Evolutionary conservation across 306 rosid genomes (phyloP).

Genomic region (Quillaja saponaria): DNA sequence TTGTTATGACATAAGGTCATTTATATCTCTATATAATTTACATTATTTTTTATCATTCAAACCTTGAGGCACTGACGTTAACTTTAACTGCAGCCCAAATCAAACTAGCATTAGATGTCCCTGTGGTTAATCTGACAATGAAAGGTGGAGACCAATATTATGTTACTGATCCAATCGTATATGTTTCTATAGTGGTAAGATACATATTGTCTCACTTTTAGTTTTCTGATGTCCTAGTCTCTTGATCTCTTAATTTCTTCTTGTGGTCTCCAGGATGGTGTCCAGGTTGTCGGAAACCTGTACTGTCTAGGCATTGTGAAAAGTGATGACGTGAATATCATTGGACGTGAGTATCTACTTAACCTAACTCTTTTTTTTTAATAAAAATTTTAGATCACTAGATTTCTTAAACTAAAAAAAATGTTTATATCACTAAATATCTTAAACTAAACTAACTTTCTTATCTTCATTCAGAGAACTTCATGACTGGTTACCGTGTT

Average conservation of each 20-base stretch:
- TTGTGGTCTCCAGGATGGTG: too few relatives aligned
- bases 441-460: too few relatives aligned
- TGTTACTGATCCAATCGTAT: constrained; percentile 40
- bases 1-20: constrained; percentile 66
- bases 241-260: constrained; percentile 18
- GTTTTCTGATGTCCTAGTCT: constrained; percentile 1
- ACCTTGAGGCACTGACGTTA: constrained; percentile 31
- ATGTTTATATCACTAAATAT: too few relatives aligned
- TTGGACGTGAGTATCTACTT: constrained; percentile 78
- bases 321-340: constrained; percentile 61
- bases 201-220: constrained; percentile 1
- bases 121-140: constrained; percentile 61
- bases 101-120: constrained; percentile 31
- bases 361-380: constrained; percentile 5
- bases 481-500: constrained; percentile 87
- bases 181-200: constrained; percentile 27
- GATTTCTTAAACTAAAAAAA: too few relatives aligned
- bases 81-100: constrained; percentile 47
- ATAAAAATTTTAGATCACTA: too few relatives aligned
- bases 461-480: constrained; percentile 71
- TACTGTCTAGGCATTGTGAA: constrained; percentile 61
- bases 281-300: constrained; percentile 40
- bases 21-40: constrained; percentile 14
- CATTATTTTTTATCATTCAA: constrained; percentile 13
- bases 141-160: constrained; percentile 61